These are phyloP conservation scores for Talaromyces proteolyticus DNA, from an alignment of 495 filamentous ascomycete genomes.

Conservation along the genomic window DNA sequence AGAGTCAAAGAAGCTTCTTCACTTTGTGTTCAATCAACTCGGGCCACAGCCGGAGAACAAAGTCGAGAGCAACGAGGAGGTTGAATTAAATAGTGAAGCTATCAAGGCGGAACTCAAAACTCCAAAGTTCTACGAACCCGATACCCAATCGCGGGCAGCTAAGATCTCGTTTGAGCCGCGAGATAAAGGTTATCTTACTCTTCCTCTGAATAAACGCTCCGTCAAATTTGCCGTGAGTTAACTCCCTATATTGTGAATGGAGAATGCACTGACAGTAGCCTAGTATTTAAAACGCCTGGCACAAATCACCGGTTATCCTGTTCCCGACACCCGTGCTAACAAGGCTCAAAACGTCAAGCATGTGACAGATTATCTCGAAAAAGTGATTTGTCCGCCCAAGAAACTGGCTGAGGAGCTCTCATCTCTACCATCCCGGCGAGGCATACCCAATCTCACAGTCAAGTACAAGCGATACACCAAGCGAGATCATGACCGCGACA, in stretches of 20 bases:
- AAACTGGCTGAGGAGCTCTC: slow-evolving; percentile 39
- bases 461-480: slow-evolving; percentile 52
- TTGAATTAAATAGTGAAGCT: neutral
- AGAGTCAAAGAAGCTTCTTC: slow-evolving; percentile 20
- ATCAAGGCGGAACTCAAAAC: neutral
- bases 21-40: slow-evolving; percentile 36
- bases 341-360: slow-evolving; percentile 45
- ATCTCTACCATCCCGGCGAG: slow-evolving; percentile 29
- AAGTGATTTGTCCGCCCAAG: slow-evolving; percentile 45
- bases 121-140: neutral
- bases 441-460: slow-evolving; percentile 66
- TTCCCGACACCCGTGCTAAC: slow-evolving; percentile 62
- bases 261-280: neutral
- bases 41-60: slow-evolving; percentile 13
- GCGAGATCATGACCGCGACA: slow-evolving; percentile 63
- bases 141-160: neutral
- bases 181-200: slow-evolving; percentile 18
- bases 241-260: slow-evolving; percentile 5
- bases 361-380: slow-evolving; percentile 45
- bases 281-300: slow-evolving; percentile 73
- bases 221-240: slow-evolving; percentile 64
- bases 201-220: slow-evolving; percentile 49
- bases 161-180: slow-evolving; percentile 1
- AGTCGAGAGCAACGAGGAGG: slow-evolving; percentile 1
- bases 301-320: slow-evolving; percentile 66